phyloP scores from a whole-genome alignment of 208 protist species.

The Phytomonas francai region DNA sequence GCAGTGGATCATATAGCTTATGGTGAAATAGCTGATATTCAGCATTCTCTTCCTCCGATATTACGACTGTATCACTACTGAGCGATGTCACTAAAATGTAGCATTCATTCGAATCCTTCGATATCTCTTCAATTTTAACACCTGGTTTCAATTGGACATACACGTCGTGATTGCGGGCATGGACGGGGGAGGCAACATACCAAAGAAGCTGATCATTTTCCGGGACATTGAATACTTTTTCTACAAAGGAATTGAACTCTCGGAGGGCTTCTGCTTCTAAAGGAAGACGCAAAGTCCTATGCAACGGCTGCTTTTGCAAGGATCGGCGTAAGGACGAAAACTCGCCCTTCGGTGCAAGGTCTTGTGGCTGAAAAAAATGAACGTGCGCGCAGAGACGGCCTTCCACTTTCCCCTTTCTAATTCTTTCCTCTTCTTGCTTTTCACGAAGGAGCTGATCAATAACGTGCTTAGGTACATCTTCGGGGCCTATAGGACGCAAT shows the following conservation, averaged over 20 bases:
- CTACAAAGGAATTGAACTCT: constrained; percentile 46
- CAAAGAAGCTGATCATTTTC: constrained; percentile 45
- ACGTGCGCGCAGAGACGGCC: constrained; percentile 78
- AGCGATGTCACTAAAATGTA: constrained; percentile 59
- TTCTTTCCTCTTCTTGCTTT: constrained; percentile 37
- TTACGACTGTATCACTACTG: constrained; percentile 26
- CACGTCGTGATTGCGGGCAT: constrained; percentile 21
- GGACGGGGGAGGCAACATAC: constrained; percentile 30
- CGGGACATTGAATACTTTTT: constrained; percentile 26
- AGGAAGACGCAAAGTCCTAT: constrained; percentile 46
- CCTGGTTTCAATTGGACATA: constrained; percentile 33
- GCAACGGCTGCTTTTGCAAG: constrained; percentile 46
- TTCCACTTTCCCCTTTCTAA: constrained; percentile 51
- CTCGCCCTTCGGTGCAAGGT: constrained; percentile 56
- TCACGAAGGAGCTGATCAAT: constrained; percentile 53
- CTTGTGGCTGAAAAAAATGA: constrained; percentile 53
- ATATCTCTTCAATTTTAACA: constrained; percentile 54
- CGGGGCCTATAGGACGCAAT: constrained; percentile 39
- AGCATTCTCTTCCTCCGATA: constrained; percentile 18
- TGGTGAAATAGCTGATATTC: constrained; percentile 76
- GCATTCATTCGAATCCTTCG: constrained; percentile 52
- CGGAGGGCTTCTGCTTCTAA: constrained; percentile 52
- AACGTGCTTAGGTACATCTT: constrained; percentile 73
- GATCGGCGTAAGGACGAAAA: constrained; percentile 32
- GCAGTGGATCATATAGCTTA: constrained; percentile 78